Evolutionary conservation across 2,329 filamentous ascomycete genomes (phyloP).

Genomic region (Trichoderma lentiforme): DNA sequence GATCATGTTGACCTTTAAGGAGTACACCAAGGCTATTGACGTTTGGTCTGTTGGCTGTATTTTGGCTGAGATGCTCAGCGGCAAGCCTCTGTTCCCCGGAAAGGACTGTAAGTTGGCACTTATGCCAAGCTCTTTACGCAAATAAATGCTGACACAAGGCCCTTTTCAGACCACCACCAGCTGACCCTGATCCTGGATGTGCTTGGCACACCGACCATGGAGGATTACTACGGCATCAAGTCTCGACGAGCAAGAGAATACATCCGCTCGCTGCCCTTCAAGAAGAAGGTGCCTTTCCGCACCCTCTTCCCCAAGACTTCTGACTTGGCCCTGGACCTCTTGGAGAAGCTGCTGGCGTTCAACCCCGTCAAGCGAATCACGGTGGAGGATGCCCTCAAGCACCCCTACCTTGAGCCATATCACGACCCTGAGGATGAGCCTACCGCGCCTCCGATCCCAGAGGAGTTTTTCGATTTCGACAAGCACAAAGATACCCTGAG

Average conservation of each 20-base stretch:
- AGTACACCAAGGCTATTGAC: conserved; percentile 99
- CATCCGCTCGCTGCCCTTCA: conserved; percentile 95
- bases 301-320: conserved; percentile 98
- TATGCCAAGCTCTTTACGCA: neutral
- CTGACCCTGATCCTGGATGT: conserved; percentile 95
- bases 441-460: conserved; percentile 90
- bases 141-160: neutral
- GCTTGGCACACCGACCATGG: conserved; percentile 97
- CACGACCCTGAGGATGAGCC: conserved; percentile 99
- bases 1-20: conserved; percentile 99
- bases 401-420: conserved; percentile 97
- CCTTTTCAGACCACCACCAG: conserved; percentile 81
- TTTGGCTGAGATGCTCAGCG: conserved; percentile 96
- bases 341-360: conserved; percentile 95
- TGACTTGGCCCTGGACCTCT: conserved; percentile 86
- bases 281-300: conserved; percentile 99
- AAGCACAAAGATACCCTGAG: conserved; percentile 99
- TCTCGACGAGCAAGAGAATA: conserved; percentile 95
- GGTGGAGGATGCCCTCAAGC: conserved; percentile 93
- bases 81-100: conserved; percentile 95
- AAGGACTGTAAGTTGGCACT: conserved; percentile 77
- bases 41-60: conserved; percentile 99
- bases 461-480: conserved; percentile 99
- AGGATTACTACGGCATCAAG: conserved; percentile 99
- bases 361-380: conserved; percentile 99